phyloP scores from a whole-genome alignment of 106 monocot species.

The Acorus gramineus region DNA sequence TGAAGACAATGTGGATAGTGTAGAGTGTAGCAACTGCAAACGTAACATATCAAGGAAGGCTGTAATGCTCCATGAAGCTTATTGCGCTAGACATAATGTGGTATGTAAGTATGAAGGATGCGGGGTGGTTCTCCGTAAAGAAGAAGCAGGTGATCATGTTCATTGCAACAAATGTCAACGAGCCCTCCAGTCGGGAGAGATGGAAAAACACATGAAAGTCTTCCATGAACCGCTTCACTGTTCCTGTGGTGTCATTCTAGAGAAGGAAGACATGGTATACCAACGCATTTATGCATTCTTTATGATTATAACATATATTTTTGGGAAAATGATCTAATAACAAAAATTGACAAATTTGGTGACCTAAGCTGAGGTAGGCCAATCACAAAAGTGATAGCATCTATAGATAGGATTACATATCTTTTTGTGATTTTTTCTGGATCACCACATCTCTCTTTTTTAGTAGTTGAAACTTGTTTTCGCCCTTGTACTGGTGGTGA shows the following conservation, averaged over 20 bases:
- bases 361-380: too few species aligned
- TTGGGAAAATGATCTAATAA: too few species aligned
- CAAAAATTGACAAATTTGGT: too few species aligned
- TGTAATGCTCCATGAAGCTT: constrained; percentile 81
- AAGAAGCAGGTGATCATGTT: constrained; percentile 70
- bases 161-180: constrained; percentile 73
- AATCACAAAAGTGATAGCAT: too few species aligned
- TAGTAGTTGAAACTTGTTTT: too few species aligned
- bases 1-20: constrained; percentile 33
- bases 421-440: background rate
- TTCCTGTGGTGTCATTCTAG: constrained; percentile 64
- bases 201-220: constrained; percentile 92
- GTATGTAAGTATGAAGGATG: constrained; percentile 71
- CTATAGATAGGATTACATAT: background rate
- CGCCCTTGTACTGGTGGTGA: too few species aligned
- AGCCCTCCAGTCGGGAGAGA: constrained; percentile 49
- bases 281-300: too few species aligned
- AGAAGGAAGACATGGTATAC: constrained; percentile 91
- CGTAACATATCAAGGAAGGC: constrained; percentile 40
- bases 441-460: background rate
- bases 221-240: constrained; percentile 81
- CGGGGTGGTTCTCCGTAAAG: constrained; percentile 78
- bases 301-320: too few species aligned
- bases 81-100: constrained; percentile 77
- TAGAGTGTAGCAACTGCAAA: constrained; percentile 67